Percentiles rank a stretch among this genome's conserved stretches.
Conservation (phyloP, 257 asterid genomes). For the Capsicum pubescens region DNA sequence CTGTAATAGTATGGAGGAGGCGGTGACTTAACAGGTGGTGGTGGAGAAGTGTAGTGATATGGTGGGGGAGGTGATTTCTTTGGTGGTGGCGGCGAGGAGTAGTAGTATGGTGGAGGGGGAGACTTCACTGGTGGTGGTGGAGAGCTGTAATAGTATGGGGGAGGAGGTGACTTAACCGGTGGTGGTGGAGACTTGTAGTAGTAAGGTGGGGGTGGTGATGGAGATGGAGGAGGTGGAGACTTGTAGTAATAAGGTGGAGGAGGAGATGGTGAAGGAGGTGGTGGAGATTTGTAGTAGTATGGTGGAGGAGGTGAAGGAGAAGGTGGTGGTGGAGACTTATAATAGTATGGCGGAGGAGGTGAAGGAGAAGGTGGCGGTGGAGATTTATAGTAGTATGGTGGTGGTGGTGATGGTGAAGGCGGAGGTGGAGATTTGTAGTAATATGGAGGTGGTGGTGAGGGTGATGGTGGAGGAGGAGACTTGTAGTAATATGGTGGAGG, state of each 20-base stretch:
- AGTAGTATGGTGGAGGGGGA: background rate
- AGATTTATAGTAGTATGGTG: background rate
- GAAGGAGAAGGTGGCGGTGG: background rate
- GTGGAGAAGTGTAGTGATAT: constrained; percentile 43
- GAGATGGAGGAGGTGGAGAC: background rate
- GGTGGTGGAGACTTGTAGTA: background rate
- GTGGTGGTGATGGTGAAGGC: background rate
- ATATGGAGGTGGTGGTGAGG: no score
- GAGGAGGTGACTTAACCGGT: background rate
- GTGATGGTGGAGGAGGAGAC: no score
- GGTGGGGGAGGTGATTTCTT: constrained; percentile 30
- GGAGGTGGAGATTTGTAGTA: no score
- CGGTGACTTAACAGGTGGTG: constrained; percentile 39
- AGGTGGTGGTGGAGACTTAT: background rate
- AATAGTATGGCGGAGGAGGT: background rate
- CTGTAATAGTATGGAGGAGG: no score
- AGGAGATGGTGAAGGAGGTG: background rate
- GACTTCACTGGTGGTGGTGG: constrained; percentile 52
- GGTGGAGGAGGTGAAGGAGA: background rate
- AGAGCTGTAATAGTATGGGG: constrained; percentile 31
- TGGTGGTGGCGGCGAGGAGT: background rate
- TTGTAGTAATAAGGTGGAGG: background rate
- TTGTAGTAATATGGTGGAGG: no score
- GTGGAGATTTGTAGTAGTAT: background rate
- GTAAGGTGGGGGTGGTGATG: background rate